Percentiles rank a stretch among this genome's conserved stretches.
phyloP scores from a whole-genome alignment of 768 basidiomycete genomes.

The Cystobasidium onofrii region DNA sequence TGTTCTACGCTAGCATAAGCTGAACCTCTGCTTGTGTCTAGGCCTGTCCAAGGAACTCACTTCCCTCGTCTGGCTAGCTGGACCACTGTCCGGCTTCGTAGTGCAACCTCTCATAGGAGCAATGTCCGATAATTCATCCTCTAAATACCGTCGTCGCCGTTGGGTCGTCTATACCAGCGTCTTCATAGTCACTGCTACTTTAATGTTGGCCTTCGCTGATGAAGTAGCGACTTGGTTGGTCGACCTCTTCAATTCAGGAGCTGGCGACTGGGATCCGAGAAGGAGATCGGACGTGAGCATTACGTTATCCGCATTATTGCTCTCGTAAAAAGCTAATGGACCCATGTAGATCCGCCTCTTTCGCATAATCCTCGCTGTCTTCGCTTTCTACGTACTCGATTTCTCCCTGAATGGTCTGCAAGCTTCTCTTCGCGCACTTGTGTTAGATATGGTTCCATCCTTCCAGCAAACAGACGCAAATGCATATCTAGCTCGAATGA shows the following conservation, averaged over 20 bases:
- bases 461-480: slow-evolving; percentile 86
- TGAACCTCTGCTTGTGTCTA: background rate
- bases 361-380: slow-evolving; percentile 75
- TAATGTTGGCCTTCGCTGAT: slow-evolving; percentile 74
- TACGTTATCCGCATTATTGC: background rate
- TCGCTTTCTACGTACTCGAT: slow-evolving; percentile 86
- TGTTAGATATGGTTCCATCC: slow-evolving; percentile 80
- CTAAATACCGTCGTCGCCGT: slow-evolving; percentile 64
- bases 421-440: slow-evolving; percentile 50
- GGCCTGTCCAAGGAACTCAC: slow-evolving; percentile 26
- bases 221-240: slow-evolving; percentile 65
- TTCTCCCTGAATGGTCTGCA: slow-evolving; percentile 92
- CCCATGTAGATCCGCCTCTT: background rate
- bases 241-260: slow-evolving; percentile 64
- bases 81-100: slow-evolving; percentile 87
- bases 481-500: slow-evolving; percentile 96
- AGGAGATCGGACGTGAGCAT: slow-evolving; percentile 47
- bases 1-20: background rate
- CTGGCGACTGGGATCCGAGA: slow-evolving; percentile 74
- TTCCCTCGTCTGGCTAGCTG: slow-evolving; percentile 63
- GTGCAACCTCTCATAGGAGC: slow-evolving; percentile 98
- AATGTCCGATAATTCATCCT: slow-evolving; percentile 89
- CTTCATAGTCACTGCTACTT: slow-evolving; percentile 59
- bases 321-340: background rate
- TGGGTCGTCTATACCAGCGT: slow-evolving; percentile 86